Base-by-base conservation (phyloP, 495 filamentous ascomycete species). In the Tetracladium setigerum region DNA sequence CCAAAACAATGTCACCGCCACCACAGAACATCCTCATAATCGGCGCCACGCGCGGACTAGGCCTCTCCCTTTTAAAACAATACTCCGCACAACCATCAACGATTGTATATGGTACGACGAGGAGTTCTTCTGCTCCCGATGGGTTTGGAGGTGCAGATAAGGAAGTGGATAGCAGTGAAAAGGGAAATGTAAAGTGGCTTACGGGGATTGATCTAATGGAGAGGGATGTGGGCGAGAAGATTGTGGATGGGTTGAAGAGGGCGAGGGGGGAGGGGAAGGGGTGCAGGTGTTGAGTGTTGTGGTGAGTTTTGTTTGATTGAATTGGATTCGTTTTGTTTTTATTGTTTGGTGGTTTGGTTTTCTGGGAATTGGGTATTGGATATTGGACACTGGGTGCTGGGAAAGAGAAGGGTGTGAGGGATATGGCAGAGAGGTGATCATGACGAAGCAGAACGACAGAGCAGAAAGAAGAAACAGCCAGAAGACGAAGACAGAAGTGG, bases 11-110 rank as follows among this genome's bases (percentile, higher is more conserved):
- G 71, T 47, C 64, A 27, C 22, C 22, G 71, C 49, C 64, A 27
- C 22, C 22, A 3, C 22, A 27, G 4, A 64, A 62, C 39, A 62
- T 84, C 37, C 72, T 87, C 14, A 74, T 88, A 27, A 59, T 88
- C 37, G 83, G 84, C 30, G 82, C 77, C 4, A 84, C 79, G 10
- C 70, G 82, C 32, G 83, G 82, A 15, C 67, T 88, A 0, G 84
- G 84, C 1, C 74, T 76, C 33, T 68, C 77, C 13, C 72, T 88
- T 17, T 69, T 69, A 14, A 71, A 72, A 30, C 60, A 72, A 49
- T 88, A 87, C 59, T 70, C 73, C 42, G 60, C 67, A 2, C 52
- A 69, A n/a, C 43, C 66, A 17, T 53, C 63, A 11, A 72, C 65
- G 24, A 56, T 48, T 15, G 76, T 86, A 47, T 80, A 74, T 58